Evolutionary conservation across 768 basidiomycete genomes (phyloP).

Genomic region (Inosperma sp.): DNA sequence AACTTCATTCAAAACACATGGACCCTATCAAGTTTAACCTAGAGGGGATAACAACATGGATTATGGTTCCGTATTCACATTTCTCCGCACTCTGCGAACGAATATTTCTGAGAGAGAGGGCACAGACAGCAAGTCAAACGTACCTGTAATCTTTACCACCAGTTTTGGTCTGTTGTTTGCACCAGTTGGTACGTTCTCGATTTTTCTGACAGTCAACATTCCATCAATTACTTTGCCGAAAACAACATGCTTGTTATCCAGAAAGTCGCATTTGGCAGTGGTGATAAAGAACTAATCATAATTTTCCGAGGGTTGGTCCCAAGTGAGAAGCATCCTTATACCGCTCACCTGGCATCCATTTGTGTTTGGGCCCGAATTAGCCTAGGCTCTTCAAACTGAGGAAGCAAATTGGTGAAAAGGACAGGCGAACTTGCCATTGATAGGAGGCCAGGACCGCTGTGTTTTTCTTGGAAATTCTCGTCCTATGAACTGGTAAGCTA

Average conservation of each 20-base stretch:
- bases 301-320: neutral
- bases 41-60: neutral
- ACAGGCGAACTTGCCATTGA: conserved; percentile 69
- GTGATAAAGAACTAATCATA: conserved; percentile 89
- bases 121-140: conserved; percentile 19
- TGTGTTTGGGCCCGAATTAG: conserved; percentile 91
- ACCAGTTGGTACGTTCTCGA: conserved; percentile 93
- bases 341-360: conserved; percentile 79
- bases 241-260: conserved; percentile 92
- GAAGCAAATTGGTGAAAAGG: conserved; percentile 3
- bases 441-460: conserved; percentile 77
- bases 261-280: conserved; percentile 89
- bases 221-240: conserved; percentile 90
- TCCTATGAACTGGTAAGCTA: conserved; percentile 46
- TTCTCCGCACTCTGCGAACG: conserved; percentile 49
- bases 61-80: conserved; percentile 37
- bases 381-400: conserved; percentile 40
- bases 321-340: neutral
- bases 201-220: conserved; percentile 92
- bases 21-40: neutral
- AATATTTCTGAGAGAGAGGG: neutral
- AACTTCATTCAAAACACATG: neutral
- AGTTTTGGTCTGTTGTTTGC: conserved; percentile 88
- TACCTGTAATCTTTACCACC: conserved; percentile 82
- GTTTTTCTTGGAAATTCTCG: conserved; percentile 92